Evolutionary conservation across 805 yeast species (phyloP), one percentile per base, ranked within the genome.

Genomic region (Priceomyces castillae): DNA sequence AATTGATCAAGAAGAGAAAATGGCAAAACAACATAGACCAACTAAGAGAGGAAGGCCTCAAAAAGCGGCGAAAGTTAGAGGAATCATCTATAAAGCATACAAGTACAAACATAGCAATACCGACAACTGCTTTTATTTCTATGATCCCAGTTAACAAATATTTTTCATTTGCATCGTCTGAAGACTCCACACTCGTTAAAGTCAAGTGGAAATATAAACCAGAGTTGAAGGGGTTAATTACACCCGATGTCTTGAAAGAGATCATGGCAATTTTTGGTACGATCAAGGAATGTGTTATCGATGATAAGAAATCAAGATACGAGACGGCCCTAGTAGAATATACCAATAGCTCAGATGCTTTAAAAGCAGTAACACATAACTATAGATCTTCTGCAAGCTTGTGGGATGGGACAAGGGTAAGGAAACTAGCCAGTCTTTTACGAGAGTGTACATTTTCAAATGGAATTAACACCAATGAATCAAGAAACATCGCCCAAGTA

Each of bases 251-350:
- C 2, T 54, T 78, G 16, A 18, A 33, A 17, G 56, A 62, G 37
- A 57, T 78, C 20, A 73, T 78, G 80, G 50, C 52, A 15, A 69
- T 69, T 1, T 78, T 77, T 56, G 83, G 82, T 1, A 48, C 61
- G 0, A 54, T 77, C 2, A 43, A 30, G 11, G 23, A 47, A 1
- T 44, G 47, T 4, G 25, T 43, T 11, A 35, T 44, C 34, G 46
- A 40, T 4, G 38, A 34, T 12, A 38, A 33, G 41, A 39, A 40
- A 23, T 49, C 45, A 40, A 50, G 65, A 37, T 75, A 75, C 47
- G 68, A 64, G 40, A 56, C 62, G 22, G 81, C 76, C 0, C 38
- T 55, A 0, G 59, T 78, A 2, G 58, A 51, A 28, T 78, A 54
- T 50, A 46, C 43, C 7, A 46, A 52, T 2, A 46, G 50, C 19